A percentile compares a stretch with the other conserved stretches of the same genome.
Conservation (phyloP, 1,284 basidiomycete genomes). For the Trichosporon ovoides region DNA sequence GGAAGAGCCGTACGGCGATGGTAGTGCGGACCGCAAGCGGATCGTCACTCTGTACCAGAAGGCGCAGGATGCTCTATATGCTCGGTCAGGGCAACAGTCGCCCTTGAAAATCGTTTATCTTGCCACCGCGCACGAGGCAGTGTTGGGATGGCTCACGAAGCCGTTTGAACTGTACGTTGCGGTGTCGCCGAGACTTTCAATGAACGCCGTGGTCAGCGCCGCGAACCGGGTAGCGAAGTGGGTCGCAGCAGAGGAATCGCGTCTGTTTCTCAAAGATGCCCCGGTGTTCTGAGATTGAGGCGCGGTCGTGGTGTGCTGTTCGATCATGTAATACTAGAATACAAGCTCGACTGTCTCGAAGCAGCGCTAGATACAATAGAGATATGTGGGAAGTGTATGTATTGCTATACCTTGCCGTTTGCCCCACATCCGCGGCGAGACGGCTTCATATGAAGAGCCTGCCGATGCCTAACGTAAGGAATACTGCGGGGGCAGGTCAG, state of each 20-base stretch:
- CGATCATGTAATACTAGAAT: neutral
- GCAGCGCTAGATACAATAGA: slow-evolving; percentile 3
- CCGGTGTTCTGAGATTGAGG: slow-evolving; percentile 76
- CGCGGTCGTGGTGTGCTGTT: too few species aligned
- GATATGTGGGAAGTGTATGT: neutral
- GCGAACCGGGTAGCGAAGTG: slow-evolving; percentile 84
- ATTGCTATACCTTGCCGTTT: slow-evolving; percentile 2
- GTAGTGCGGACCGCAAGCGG: slow-evolving; percentile 44
- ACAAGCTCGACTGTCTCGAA: neutral
- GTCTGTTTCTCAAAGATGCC: slow-evolving; percentile 77
- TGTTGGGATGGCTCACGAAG: slow-evolving; percentile 77
- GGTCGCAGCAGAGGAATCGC: slow-evolving; percentile 79
- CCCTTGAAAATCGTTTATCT: slow-evolving; percentile 77
- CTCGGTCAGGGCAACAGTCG: slow-evolving; percentile 66
- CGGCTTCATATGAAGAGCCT: neutral
- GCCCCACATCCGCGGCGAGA: too few species aligned
- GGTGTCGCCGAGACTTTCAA: slow-evolving; percentile 73
- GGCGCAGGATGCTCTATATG: slow-evolving; percentile 77
- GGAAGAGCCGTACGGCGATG: slow-evolving; percentile 69
- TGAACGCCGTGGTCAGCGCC: slow-evolving; percentile 74
- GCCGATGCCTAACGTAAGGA: neutral
- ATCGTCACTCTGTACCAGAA: slow-evolving; percentile 77
- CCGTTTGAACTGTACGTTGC: slow-evolving; percentile 87
- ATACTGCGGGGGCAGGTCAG: neutral
- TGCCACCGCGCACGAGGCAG: slow-evolving; percentile 73